Conservation (phyloP, 2,329 filamentous ascomycete genomes). For the Trichoderma sp. region DNA sequence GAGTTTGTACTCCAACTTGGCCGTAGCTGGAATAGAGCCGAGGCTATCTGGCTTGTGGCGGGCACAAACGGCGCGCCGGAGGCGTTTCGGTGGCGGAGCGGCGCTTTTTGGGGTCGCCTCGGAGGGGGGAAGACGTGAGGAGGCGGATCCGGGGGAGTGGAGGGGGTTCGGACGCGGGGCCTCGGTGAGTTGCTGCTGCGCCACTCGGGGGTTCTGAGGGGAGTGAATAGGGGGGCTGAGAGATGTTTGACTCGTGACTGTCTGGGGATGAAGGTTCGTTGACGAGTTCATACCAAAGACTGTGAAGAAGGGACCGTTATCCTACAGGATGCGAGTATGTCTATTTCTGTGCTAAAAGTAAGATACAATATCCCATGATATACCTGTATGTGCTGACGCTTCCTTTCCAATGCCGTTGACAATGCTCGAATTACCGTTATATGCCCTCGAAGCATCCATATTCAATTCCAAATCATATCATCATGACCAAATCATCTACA, state of each 20-base stretch:
- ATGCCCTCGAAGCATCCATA: neutral
- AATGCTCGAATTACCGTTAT: neutral
- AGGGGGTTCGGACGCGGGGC: neutral
- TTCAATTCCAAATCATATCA: neutral
- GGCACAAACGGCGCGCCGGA: no score
- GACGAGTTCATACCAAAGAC: no score
- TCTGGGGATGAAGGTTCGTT: no score
- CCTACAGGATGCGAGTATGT: neutral
- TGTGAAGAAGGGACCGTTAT: no score
- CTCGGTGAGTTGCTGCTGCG: neutral
- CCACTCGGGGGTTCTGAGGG: conserved; percentile 5
- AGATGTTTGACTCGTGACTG: neutral
- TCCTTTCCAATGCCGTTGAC: neutral
- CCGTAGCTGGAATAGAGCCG: no score
- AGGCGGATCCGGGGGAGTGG: neutral
- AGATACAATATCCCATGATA: neutral
- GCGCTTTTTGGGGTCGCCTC: neutral
- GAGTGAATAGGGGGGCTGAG: neutral
- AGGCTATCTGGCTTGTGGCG: no score
- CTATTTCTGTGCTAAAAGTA: neutral
- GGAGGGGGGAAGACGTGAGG: neutral
- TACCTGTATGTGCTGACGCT: neutral
- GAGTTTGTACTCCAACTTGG: no score
- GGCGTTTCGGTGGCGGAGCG: no score
- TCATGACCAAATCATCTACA: neutral